Conservation (phyloP, 1,139 yeast genomes). For the Blastobotrys proliferans region DNA sequence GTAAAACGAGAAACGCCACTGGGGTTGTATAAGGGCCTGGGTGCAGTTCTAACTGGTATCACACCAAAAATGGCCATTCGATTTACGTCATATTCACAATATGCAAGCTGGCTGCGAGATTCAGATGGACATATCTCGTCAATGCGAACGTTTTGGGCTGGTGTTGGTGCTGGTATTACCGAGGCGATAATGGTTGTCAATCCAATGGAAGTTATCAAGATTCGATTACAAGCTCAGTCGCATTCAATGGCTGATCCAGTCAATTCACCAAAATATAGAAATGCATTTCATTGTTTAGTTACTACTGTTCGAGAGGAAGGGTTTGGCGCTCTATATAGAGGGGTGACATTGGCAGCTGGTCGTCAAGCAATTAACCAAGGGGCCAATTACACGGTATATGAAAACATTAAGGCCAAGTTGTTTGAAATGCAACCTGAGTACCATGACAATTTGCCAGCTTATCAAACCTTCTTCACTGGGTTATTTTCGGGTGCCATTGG, state of each 20-base stretch:
- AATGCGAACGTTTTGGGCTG: slow-evolving; percentile 69
- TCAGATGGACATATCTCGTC: slow-evolving; percentile 65
- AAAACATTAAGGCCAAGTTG: slow-evolving; percentile 70
- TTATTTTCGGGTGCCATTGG: slow-evolving; percentile 95
- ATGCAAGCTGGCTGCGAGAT: slow-evolving; percentile 63
- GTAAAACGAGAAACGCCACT: slow-evolving; percentile 77
- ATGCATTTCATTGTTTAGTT: slow-evolving; percentile 88
- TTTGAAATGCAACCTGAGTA: slow-evolving; percentile 58
- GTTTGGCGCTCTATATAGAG: slow-evolving; percentile 80
- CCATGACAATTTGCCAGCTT: slow-evolving; percentile 66
- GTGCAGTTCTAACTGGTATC: slow-evolving; percentile 95
- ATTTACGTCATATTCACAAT: slow-evolving; percentile 89
- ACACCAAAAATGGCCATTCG: slow-evolving; percentile 98
- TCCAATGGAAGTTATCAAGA: slow-evolving; percentile 96
- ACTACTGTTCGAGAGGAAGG: slow-evolving; percentile 90
- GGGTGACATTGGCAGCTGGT: slow-evolving; percentile 93
- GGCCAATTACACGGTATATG: slow-evolving; percentile 94
- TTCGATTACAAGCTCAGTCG: slow-evolving; percentile 93
- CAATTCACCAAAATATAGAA: slow-evolving; percentile 78
- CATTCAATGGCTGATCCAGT: slow-evolving; percentile 83
- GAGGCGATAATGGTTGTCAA: slow-evolving; percentile 94
- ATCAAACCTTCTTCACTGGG: slow-evolving; percentile 93
- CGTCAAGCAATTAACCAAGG: slow-evolving; percentile 99
- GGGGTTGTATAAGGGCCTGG: slow-evolving; percentile 90
- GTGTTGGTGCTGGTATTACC: slow-evolving; percentile 96